Base-by-base conservation (phyloP, 1,139 yeast genomes). In the Yamadazyma triangularis region DNA sequence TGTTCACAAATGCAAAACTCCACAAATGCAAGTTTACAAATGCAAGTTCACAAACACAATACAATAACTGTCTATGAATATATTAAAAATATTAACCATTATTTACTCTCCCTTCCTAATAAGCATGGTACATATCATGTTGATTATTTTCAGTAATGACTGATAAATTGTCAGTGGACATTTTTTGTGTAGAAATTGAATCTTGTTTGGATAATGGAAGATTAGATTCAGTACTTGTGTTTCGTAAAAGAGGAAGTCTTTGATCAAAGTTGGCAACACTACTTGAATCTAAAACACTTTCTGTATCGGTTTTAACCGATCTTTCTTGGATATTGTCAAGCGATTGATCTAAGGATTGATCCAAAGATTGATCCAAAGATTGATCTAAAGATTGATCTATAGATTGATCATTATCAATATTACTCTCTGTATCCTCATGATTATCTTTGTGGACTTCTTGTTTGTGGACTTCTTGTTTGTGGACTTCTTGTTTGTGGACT, bases 211-310 rank as follows among this genome's bases (percentile, higher is more conserved):
- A 23, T 23, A 42, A 36, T 12, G 49, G 39, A 5, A 38, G 12
- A 24, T 45, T 40, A 2, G 55, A 47, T 33, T 45, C 60, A 2
- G 48, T 36, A 33, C 66, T 59, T 13, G 45, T 44, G 36, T 53
- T 51, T 25, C 52, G 47, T 26, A 62, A 43, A 25, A 62, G 47
- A 1, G 68, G 68, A 3, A 60, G 33, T 30, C 61, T 42, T 39
- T 60, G 68, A 8, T 50, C 56, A 36, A 53, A 60, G n/a, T n/a
- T n/a, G n/a, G n/a, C n/a, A n/a, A n/a, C n/a, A n/a, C 21, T 18
- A 18, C 21, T 18, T 18, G 21, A 18, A 18, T 18, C 21, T 10
- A 18, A 18, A 18, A 10, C 7, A 18, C 10, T 18, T 10, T 8
- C 8, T 7, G 21, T 8, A 10, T 18, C 21, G 21, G 21, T 18